Percentiles rank a stretch among this genome's conserved stretches.
phyloP scores from a whole-genome alignment of 2,329 filamentous ascomycete genomes.

The Coleophoma crateriformis region DNA sequence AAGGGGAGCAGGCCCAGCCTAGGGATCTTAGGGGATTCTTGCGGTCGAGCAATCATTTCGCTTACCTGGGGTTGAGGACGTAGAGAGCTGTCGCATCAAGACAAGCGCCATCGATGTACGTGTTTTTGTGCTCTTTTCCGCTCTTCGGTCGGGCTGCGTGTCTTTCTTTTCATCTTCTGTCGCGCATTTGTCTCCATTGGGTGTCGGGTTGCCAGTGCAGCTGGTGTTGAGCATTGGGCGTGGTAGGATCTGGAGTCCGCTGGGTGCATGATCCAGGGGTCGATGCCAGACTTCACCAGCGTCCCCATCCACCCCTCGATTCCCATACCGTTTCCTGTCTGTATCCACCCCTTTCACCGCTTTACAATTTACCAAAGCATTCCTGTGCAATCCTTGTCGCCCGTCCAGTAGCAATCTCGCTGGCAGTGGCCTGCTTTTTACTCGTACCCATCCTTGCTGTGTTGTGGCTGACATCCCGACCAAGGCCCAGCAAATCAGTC shows the following conservation, averaged over 20 bases:
- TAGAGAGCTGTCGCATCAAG: not conserved
- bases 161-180: not conserved
- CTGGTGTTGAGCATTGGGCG: not conserved
- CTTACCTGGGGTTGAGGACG: not conserved
- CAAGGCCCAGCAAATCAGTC: conserved; percentile 4
- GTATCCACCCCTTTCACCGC: not conserved
- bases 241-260: not conserved
- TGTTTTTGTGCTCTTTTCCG: not conserved
- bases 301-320: no score
- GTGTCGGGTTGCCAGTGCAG: not conserved
- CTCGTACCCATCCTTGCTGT: not conserved
- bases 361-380: conserved; percentile 1
- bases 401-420: not conserved
- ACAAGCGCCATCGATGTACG: not conserved
- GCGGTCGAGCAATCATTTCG: not conserved
- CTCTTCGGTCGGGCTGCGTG: not conserved
- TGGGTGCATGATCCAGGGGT: no score
- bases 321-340: no score
- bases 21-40: not conserved
- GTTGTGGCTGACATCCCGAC: conserved; percentile 7
- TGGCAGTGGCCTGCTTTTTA: not conserved
- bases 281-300: no score
- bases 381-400: conserved; percentile 1
- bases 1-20: not conserved
- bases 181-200: no score